Conservation (phyloP, 2,329 filamentous ascomycete species). For the Stenocarpella maydis region DNA sequence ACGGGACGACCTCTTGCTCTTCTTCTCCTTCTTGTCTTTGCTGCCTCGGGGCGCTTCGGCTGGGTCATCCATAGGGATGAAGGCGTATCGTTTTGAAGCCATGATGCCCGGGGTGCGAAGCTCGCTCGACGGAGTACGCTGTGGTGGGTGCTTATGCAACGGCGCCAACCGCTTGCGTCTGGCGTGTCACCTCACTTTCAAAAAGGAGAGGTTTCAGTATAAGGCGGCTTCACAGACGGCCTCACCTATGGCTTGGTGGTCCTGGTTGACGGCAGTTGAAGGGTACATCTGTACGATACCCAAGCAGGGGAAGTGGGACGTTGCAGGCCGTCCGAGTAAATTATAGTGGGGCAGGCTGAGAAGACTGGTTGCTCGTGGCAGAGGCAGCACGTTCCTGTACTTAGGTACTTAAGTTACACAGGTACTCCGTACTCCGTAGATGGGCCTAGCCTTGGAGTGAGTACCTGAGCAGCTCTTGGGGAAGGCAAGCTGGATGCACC, state of each 20-base stretch:
- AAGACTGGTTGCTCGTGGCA: neutral
- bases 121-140: neutral
- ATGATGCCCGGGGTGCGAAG: neutral
- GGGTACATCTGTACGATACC: neutral
- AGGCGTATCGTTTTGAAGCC: slow-evolving; percentile 68
- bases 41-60: slow-evolving; percentile 53
- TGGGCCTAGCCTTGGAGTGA: too few species aligned
- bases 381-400: too few species aligned
- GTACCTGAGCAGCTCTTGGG: too few species aligned
- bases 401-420: too few species aligned
- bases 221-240: neutral
- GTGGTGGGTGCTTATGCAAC: neutral
- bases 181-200: neutral
- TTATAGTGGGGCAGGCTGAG: neutral
- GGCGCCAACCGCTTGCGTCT: neutral
- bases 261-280: neutral
- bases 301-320: too few species aligned
- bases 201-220: neutral
- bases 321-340: slow-evolving; percentile 8
- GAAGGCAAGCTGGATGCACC: too few species aligned
- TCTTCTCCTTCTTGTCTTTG: slow-evolving; percentile 54
- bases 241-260: neutral
- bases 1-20: slow-evolving; percentile 46
- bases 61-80: slow-evolving; percentile 73
- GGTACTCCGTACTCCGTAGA: too few species aligned